A percentile compares a stretch with the other conserved stretches of the same genome.
Conservation (phyloP, 78 protist species). For the Creolimax fragrantissima region DNA sequence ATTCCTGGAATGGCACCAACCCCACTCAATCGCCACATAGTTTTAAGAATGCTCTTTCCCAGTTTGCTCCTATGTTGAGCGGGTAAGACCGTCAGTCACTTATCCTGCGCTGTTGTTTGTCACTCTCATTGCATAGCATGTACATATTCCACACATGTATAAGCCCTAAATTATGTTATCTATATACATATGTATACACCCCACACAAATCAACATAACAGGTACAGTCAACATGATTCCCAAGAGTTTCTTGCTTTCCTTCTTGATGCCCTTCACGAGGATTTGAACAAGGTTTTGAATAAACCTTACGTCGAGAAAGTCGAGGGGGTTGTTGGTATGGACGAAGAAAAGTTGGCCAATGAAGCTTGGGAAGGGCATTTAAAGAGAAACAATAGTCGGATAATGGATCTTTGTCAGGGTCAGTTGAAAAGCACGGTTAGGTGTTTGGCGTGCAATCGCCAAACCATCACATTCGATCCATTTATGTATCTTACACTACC, state of each 20-base stretch:
- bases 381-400: slow-evolving; percentile 18
- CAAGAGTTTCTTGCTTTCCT: slow-evolving; percentile 25
- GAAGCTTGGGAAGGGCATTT: slow-evolving; percentile 34
- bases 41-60: not conserved
- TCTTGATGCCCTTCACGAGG: slow-evolving; percentile 57
- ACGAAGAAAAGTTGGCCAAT: not conserved
- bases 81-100: too few relatives aligned
- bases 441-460: slow-evolving; percentile 22
- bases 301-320: slow-evolving; percentile 30
- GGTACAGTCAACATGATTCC: slow-evolving; percentile 18
- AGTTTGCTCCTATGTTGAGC: not conserved
- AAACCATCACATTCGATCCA: slow-evolving; percentile 39
- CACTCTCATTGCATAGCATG: too few relatives aligned
- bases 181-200: not conserved
- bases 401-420: slow-evolving; percentile 52
- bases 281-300: slow-evolving; percentile 24
- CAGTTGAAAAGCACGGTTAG: slow-evolving; percentile 20
- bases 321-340: not conserved
- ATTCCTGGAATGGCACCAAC: not conserved
- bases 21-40: not conserved
- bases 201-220: too few relatives aligned
- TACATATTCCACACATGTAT: too few relatives aligned
- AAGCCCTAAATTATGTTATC: too few relatives aligned
- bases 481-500: slow-evolving; percentile 43
- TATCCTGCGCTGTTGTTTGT: too few relatives aligned